phyloP scores from a whole-genome alignment of 148 eudicot genomes.

The Talinum fruticosum region DNA sequence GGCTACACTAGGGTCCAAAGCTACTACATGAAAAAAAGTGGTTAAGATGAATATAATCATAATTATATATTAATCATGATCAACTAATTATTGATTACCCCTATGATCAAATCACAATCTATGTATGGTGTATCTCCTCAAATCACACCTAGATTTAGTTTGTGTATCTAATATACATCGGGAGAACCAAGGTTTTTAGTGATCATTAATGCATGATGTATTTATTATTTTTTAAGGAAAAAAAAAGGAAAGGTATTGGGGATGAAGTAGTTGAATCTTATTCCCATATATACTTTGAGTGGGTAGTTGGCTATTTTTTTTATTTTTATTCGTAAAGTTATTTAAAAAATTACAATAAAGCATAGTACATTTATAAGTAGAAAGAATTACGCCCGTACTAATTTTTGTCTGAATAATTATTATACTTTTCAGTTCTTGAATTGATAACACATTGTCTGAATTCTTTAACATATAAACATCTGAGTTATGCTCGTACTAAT shows the following conservation, averaged over 20 bases:
- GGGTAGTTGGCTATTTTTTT: neutral
- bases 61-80: neutral
- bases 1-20: neutral
- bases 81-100: neutral
- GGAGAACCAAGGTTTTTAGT: neutral
- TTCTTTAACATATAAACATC: too few species aligned
- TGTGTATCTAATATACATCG: neutral
- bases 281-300: neutral
- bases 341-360: too few species aligned
- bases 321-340: too few species aligned
- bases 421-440: too few species aligned
- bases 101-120: neutral
- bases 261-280: neutral
- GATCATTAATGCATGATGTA: neutral
- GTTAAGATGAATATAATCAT: neutral
- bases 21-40: neutral
- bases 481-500: too few species aligned
- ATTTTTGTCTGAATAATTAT: too few species aligned
- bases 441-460: too few species aligned
- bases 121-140: neutral
- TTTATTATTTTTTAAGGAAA: neutral
- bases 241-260: neutral
- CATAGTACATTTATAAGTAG: too few species aligned
- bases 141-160: neutral
- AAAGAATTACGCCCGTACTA: too few species aligned